These are phyloP conservation scores for Alternaria burnsii DNA, from an alignment of 2,329 filamentous ascomycete species.

Conservation along the genomic window DNA sequence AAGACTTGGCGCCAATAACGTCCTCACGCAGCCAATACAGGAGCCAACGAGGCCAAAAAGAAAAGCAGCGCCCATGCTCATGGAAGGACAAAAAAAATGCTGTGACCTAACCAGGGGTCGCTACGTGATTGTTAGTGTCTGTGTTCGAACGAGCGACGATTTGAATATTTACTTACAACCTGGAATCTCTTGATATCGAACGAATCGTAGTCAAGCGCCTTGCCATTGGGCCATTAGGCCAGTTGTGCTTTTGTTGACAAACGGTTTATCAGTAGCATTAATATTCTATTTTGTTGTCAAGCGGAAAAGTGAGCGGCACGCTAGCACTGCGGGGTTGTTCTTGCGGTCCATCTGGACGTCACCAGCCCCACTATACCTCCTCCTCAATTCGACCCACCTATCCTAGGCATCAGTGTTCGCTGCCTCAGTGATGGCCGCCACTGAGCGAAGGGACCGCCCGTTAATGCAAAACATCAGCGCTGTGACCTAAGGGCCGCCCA, in stretches of 20 bases:
- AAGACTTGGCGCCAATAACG: neutral
- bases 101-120: slow-evolving; percentile 34
- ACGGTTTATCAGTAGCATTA: no score
- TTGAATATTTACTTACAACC: slow-evolving; percentile 17
- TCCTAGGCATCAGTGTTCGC: slow-evolving; percentile 10
- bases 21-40: neutral
- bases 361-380: slow-evolving; percentile 14
- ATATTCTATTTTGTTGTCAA: no score
- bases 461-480: neutral
- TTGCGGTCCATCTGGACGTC: neutral
- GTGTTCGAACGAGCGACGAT: neutral
- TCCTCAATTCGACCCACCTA: slow-evolving; percentile 8
- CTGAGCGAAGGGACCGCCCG: neutral
- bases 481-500: neutral
- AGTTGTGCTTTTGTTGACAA: slow-evolving; percentile 14
- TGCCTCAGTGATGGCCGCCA: slow-evolving; percentile 9
- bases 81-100: slow-evolving; percentile 3
- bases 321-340: slow-evolving; percentile 5
- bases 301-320: no score
- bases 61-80: neutral
- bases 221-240: slow-evolving; percentile 62
- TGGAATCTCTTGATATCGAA: slow-evolving; percentile 44
- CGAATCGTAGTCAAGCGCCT: slow-evolving; percentile 65
- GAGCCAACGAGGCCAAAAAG: neutral
- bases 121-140: neutral